Evolutionary conservation across 2,329 filamentous ascomycete species (phyloP).

Genomic region (Penicillium digitatum): DNA sequence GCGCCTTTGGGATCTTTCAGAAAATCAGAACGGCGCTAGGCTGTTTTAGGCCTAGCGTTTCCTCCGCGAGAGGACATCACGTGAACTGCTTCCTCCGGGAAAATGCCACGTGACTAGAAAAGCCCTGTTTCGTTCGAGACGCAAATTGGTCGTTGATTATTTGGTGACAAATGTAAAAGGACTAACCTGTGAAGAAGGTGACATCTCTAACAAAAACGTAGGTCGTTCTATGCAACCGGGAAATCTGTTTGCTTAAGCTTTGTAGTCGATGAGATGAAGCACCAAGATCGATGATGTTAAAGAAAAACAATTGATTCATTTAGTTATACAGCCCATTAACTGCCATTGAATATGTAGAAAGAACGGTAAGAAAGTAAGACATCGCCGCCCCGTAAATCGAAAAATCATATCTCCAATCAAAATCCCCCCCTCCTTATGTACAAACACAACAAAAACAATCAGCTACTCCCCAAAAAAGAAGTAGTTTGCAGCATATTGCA

Average conservation of each 20-base stretch:
- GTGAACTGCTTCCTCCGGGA: constrained; percentile 14
- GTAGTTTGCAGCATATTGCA: constrained; percentile 81
- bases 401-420: constrained; percentile 4
- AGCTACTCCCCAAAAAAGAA: constrained; percentile 51
- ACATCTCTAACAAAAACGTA: background rate
- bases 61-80: constrained; percentile 23
- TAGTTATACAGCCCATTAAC: background rate
- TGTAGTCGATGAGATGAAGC: background rate
- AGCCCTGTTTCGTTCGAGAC: constrained; percentile 19
- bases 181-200: background rate
- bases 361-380: constrained; percentile 4
- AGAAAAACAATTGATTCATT: background rate
- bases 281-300: background rate
- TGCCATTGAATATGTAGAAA: background rate
- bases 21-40: constrained; percentile 39
- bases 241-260: background rate
- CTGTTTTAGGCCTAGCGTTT: constrained; percentile 22
- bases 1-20: constrained; percentile 39
- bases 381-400: constrained; percentile 8
- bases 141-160: background rate
- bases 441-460: constrained; percentile 2
- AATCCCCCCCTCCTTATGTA: constrained; percentile 13
- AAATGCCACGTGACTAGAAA: constrained; percentile 29
- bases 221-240: background rate
- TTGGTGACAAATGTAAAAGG: background rate